Evolutionary conservation across 768 basidiomycete species (phyloP).

Genomic region (Suillus americanus): DNA sequence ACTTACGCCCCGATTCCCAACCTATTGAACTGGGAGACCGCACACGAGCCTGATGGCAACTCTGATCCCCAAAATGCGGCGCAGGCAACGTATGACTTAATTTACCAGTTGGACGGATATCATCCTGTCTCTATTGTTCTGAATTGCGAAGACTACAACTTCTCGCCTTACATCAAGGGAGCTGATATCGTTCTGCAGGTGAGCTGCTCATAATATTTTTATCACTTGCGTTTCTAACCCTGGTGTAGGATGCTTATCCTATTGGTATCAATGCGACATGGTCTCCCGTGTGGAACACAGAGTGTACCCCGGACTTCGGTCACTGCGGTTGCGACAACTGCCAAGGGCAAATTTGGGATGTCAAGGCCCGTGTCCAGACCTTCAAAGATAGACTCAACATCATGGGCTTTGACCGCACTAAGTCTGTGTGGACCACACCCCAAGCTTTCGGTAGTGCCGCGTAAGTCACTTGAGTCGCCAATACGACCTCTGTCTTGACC

Average conservation of each 20-base stretch:
- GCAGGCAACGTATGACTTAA: constrained; percentile 40
- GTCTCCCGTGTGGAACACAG: constrained; percentile 58
- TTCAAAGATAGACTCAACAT: constrained; percentile 57
- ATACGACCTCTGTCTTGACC: not conserved
- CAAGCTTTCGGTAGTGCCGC: constrained; percentile 64
- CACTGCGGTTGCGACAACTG: constrained; percentile 77
- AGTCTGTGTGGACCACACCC: constrained; percentile 76
- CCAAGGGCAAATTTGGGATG: constrained; percentile 60
- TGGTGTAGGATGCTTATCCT: constrained; percentile 23
- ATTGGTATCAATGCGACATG: constrained; percentile 62
- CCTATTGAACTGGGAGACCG: constrained; percentile 70
- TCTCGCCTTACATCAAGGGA: constrained; percentile 56
- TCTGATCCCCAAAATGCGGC: constrained; percentile 64
- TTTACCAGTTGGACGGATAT: constrained; percentile 53
- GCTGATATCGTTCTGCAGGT: constrained; percentile 73
- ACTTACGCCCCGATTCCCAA: constrained; percentile 64
- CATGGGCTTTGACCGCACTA: constrained; percentile 63
- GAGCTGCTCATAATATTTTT: constrained; percentile 42
- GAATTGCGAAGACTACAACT: constrained; percentile 64
- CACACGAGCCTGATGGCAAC: constrained; percentile 71
- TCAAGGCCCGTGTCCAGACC: constrained; percentile 63
- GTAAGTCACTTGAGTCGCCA: constrained; percentile 18
- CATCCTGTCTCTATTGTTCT: constrained; percentile 57
- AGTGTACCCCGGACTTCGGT: constrained; percentile 64
- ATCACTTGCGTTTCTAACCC: not conserved